Base-by-base conservation (phyloP, 1,139 yeast species). In the Diutina sp. region DNA sequence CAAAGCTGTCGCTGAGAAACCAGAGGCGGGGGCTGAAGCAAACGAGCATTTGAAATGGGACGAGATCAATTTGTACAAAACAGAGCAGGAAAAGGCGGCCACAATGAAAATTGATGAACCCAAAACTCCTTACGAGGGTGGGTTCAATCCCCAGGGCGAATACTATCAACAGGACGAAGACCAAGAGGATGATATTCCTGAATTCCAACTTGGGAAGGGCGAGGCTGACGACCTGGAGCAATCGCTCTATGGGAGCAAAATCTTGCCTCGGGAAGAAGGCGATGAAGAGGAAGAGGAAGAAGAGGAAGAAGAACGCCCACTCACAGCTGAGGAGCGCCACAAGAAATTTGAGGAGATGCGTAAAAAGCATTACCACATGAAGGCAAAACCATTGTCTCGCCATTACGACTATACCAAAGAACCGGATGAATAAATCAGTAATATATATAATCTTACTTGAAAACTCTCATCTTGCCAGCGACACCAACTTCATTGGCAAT, bases 71-170 rank as follows among this genome's bases (percentile, higher is more conserved):
- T 70, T 87, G 59, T 76, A 83, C 62, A 71, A 81, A 58, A 78
- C 86, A 21, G 93, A 87, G 66, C 85, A 80, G 65, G 89, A 84
- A 62, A 83, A 85, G 67, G 72, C 79, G 38, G 82, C 91, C 44
- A 85, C 89, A 51, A 86, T 86, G 91, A 81, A 83, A 68, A 90
- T 93, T 56, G 96, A 90, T 64, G 99, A 93, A 69, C 99, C 99
- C 46, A 93, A 93, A 74, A 93, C 99, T 1, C 99, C 99, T 3
- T 93, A 87, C 67, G 96, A 89, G 66, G 96, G 96, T 25, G 96
- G 97, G 0, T 87, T 89, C 52, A 87, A 89, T 63, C 95, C 95
- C 2, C 80, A 82, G 58, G 80, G 84, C 12, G 97, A 91, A 62
- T 95, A 91, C 67, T 90, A 90, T 66, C 78, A 82, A 61, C 80